Evolutionary conservation across 2,329 filamentous ascomycete species (phyloP).

Genomic region (Didymella sp.): DNA sequence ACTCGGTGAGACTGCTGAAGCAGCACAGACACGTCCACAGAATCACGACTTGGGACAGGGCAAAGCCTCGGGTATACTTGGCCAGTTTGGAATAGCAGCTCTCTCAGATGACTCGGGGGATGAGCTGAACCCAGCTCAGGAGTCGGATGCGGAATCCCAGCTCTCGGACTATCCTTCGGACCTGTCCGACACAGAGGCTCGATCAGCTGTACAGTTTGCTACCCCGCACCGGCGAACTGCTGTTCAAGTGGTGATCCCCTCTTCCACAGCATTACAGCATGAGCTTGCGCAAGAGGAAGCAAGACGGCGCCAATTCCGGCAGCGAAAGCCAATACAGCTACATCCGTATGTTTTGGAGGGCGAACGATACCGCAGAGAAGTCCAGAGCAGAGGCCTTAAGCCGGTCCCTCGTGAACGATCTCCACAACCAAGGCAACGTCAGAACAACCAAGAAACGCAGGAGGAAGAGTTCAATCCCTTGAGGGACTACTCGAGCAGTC

Average conservation of each 20-base stretch:
- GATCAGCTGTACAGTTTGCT: constrained; percentile 11
- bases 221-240: constrained; percentile 34
- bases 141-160: constrained; percentile 21
- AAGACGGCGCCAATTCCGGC: constrained; percentile 51
- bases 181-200: constrained; percentile 24
- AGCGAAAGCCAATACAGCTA: constrained; percentile 57
- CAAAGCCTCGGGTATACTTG: constrained; percentile 22
- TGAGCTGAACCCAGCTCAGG: constrained; percentile 23
- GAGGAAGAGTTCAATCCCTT: constrained; percentile 44
- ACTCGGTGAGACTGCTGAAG: neutral
- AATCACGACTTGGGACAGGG: neutral
- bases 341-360: constrained; percentile 57
- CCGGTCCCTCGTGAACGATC: constrained; percentile 50
- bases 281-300: constrained; percentile 26
- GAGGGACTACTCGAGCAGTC: constrained; percentile 29
- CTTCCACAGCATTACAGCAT: constrained; percentile 26
- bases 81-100: constrained; percentile 29
- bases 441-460: constrained; percentile 36
- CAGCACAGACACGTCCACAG: neutral
- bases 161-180: constrained; percentile 27
- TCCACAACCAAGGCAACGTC: constrained; percentile 26
- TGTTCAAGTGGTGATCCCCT: constrained; percentile 43
- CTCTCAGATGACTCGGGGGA: constrained; percentile 36
- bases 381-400: constrained; percentile 53
- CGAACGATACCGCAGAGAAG: constrained; percentile 53